phyloP scores from a whole-genome alignment of 2,329 filamentous ascomycete species.

The Fusarium bulbicola region DNA sequence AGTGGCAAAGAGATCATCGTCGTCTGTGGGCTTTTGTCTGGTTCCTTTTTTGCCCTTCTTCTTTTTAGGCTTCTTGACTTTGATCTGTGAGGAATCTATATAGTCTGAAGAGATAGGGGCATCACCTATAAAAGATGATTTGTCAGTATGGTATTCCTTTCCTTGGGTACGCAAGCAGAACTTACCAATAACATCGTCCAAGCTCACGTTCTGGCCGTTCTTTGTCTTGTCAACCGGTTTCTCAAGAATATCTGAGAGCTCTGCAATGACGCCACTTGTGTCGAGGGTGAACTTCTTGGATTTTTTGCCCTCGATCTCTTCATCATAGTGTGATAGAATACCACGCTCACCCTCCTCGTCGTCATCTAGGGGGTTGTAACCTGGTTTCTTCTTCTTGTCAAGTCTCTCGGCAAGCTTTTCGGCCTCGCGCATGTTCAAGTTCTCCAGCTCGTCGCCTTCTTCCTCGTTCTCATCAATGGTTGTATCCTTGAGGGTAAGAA shows the following conservation, averaged over 20 bases:
- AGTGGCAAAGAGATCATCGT: conserved; percentile 66
- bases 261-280: conserved; percentile 74
- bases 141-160: conserved; percentile 13
- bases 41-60: conserved; percentile 86
- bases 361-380: conserved; percentile 84
- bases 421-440: conserved; percentile 74
- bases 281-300: conserved; percentile 88
- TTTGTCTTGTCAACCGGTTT: conserved; percentile 63
- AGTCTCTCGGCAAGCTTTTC: conserved; percentile 80
- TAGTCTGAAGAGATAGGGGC: conserved; percentile 77
- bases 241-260: conserved; percentile 66
- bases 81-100: conserved; percentile 84
- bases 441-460: conserved; percentile 90
- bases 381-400: conserved; percentile 89
- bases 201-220: conserved; percentile 76
- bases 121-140: conserved; percentile 29
- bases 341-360: conserved; percentile 71
- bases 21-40: conserved; percentile 72
- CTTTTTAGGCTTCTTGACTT: conserved; percentile 95
- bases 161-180: neutral
- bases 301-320: conserved; percentile 93
- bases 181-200: conserved; percentile 77
- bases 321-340: conserved; percentile 91
- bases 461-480: conserved; percentile 86
- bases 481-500: conserved; percentile 93